Conservation (phyloP, 2,329 filamentous ascomycete species). For the Calonectria montana region DNA sequence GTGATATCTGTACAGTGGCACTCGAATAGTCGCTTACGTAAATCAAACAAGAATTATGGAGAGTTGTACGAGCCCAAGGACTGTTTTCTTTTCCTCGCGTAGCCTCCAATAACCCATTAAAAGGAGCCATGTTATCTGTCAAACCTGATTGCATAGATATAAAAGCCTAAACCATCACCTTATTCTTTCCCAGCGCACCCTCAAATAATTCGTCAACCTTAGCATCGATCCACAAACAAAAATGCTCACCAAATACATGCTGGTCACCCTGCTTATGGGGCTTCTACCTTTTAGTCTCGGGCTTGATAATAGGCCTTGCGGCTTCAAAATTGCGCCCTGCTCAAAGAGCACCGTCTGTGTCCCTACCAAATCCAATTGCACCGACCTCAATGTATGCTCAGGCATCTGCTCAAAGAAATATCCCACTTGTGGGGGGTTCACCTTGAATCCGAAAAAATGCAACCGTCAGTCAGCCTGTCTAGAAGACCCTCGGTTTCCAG, state of each 20-base stretch:
- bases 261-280: neutral
- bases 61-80: neutral
- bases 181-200: neutral
- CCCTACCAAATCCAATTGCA: neutral
- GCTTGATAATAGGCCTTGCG: neutral
- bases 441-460: neutral
- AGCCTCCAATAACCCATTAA: neutral
- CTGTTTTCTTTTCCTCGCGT: neutral
- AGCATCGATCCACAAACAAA: neutral
- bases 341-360: neutral
- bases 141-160: too few species aligned
- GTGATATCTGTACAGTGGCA: neutral
- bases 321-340: neutral
- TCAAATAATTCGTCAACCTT: neutral
- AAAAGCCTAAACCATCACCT: too few species aligned
- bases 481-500: neutral
- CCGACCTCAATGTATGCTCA: neutral
- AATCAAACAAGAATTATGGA: too few species aligned
- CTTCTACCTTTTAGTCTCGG: neutral
- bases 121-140: neutral
- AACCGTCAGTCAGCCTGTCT: neutral
- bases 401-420: neutral
- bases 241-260: neutral
- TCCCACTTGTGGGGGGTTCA: neutral
- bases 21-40: neutral